Evolutionary conservation across 1,139 yeast genomes (phyloP).

Genomic region (Nematodospora anomalae): DNA sequence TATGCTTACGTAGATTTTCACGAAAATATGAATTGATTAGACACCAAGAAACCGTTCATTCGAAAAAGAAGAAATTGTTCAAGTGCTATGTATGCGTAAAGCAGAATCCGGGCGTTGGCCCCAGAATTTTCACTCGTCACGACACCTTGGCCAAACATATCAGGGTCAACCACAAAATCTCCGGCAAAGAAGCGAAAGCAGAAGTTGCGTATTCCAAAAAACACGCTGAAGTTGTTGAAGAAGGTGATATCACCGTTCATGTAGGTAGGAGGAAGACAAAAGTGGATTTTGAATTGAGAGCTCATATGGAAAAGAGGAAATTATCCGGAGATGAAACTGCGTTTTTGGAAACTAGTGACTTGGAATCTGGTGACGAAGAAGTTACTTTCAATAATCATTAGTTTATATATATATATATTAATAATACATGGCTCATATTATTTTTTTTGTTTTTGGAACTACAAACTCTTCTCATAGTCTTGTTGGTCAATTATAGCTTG

Average conservation of each 20-base stretch:
- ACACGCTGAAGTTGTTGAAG: conserved; percentile 48
- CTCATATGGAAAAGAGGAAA: conserved; percentile 46
- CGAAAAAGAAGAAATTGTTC: conserved; percentile 80
- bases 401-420: not conserved
- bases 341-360: conserved; percentile 19
- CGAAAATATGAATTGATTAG: conserved; percentile 92
- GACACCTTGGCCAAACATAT: conserved; percentile 95
- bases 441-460: conserved; percentile 4
- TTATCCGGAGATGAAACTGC: conserved; percentile 17
- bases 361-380: conserved; percentile 31
- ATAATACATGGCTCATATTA: not conserved
- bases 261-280: conserved; percentile 51
- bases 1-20: conserved; percentile 82
- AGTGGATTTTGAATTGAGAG: conserved; percentile 49
- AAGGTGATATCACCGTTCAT: conserved; percentile 48
- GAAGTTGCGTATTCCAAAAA: conserved; percentile 51
- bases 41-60: conserved; percentile 96
- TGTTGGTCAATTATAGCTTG: conserved; percentile 69
- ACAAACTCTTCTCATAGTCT: conserved; percentile 41
- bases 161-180: conserved; percentile 79
- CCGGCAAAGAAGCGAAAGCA: conserved; percentile 63
- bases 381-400: conserved; percentile 14
- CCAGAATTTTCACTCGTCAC: conserved; percentile 84
- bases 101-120: conserved; percentile 49
- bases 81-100: conserved; percentile 84